phyloP scores from a whole-genome alignment of 1,284 basidiomycete species.

The Irpex sp. region DNA sequence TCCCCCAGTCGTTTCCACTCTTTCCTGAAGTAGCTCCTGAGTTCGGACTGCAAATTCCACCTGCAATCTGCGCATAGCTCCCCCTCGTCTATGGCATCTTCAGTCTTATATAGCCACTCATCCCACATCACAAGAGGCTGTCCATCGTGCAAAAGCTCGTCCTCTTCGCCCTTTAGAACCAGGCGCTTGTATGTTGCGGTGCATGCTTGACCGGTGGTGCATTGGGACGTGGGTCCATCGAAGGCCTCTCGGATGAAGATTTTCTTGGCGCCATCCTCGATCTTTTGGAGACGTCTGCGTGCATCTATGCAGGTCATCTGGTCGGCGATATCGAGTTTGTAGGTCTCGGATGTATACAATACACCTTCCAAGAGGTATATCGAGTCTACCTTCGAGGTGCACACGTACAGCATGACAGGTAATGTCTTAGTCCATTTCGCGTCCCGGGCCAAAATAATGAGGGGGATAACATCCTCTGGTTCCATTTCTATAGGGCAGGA shows the following conservation, averaged over 20 bases:
- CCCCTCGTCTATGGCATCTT: neutral
- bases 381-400: neutral
- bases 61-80: neutral
- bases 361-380: no score
- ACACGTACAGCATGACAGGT: constrained; percentile 7
- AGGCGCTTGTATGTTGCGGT: neutral
- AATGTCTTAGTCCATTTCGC: constrained; percentile 5
- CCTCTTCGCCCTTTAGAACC: neutral
- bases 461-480: neutral
- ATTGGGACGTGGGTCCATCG: neutral
- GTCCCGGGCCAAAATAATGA: constrained; percentile 9
- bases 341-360: no score
- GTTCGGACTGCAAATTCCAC: neutral
- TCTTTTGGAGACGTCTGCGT: neutral
- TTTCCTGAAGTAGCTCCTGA: neutral
- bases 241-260: neutral
- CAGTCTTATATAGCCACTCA: neutral
- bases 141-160: neutral
- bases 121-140: neutral
- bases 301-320: neutral
- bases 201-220: neutral
- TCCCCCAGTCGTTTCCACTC: neutral
- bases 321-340: neutral
- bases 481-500: neutral
- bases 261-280: neutral